These are phyloP conservation scores for Suhomyces prunicola DNA, from an alignment of 805 yeast species.

Conservation along the genomic window DNA sequence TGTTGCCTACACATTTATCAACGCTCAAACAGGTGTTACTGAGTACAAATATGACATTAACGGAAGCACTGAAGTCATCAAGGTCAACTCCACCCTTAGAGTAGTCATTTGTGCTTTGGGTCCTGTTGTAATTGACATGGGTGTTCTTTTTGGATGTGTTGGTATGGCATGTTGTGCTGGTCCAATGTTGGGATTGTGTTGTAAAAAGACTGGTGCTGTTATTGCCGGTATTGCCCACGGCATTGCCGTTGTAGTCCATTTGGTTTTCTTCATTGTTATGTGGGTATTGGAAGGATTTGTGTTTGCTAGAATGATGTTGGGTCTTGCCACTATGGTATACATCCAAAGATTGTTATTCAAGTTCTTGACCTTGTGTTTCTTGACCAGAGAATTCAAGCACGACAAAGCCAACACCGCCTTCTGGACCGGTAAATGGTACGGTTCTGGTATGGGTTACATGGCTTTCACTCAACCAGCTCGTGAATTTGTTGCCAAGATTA, in stretches of 20 bases:
- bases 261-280: constrained; percentile 88
- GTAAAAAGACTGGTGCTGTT: constrained; percentile 95
- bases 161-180: constrained; percentile 96
- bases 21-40: constrained; percentile 82
- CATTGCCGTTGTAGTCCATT: constrained; percentile 82
- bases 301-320: constrained; percentile 83
- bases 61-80: constrained; percentile 32
- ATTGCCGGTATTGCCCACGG: constrained; percentile 97
- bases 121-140: constrained; percentile 88
- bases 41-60: constrained; percentile 29
- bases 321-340: constrained; percentile 79
- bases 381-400: constrained; percentile 95
- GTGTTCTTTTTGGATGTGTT: constrained; percentile 72
- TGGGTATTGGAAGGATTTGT: constrained; percentile 96
- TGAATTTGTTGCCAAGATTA: constrained; percentile 90
- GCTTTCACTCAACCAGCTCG: constrained; percentile 95
- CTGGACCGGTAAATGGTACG: constrained; percentile 99
- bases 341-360: constrained; percentile 86
- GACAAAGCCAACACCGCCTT: constrained; percentile 95
- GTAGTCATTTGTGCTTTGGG: constrained; percentile 78
- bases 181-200: constrained; percentile 89
- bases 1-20: constrained; percentile 75
- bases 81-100: constrained; percentile 71
- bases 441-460: constrained; percentile 86
- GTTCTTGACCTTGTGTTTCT: constrained; percentile 67